These are phyloP conservation scores for Cornus controversa DNA, from an alignment of 148 eudicot genomes.

Conservation along the genomic window DNA sequence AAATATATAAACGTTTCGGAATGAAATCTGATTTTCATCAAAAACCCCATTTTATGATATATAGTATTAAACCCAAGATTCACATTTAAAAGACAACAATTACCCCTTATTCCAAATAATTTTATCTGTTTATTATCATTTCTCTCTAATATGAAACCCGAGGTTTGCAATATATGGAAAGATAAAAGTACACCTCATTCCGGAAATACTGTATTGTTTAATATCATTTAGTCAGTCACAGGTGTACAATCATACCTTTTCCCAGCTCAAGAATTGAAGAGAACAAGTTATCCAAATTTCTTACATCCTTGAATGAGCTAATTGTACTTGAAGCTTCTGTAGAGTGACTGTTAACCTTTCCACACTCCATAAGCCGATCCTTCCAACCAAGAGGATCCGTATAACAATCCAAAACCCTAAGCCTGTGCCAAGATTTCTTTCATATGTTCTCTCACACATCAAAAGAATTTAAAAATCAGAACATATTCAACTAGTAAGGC, in stretches of 20 bases:
- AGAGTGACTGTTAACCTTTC: constrained; percentile 29
- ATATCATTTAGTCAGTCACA: not conserved
- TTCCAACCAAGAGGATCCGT: constrained; percentile 92
- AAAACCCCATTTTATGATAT: not conserved
- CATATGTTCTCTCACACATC: not conserved
- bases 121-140: too few relatives aligned
- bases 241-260: constrained; percentile 45
- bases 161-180: not conserved
- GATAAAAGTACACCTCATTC: not conserved
- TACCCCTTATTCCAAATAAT: too few relatives aligned
- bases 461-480: not conserved
- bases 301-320: constrained; percentile 50
- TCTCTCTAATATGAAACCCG: not conserved
- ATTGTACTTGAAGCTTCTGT: constrained; percentile 30
- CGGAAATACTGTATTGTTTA: too few relatives aligned
- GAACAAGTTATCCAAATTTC: constrained; percentile 49
- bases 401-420: constrained; percentile 73
- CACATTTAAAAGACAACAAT: too few relatives aligned
- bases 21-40: not conserved
- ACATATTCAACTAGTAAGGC: not conserved
- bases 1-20: not conserved
- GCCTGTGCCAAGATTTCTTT: constrained; percentile 34
- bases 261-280: constrained; percentile 53
- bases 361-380: constrained; percentile 51
- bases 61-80: too few relatives aligned